A percentile compares a stretch with the other conserved stretches of the same genome.
Evolutionary conservation across 805 yeast species (phyloP).

Genomic region (Candida fluviatilis): DNA sequence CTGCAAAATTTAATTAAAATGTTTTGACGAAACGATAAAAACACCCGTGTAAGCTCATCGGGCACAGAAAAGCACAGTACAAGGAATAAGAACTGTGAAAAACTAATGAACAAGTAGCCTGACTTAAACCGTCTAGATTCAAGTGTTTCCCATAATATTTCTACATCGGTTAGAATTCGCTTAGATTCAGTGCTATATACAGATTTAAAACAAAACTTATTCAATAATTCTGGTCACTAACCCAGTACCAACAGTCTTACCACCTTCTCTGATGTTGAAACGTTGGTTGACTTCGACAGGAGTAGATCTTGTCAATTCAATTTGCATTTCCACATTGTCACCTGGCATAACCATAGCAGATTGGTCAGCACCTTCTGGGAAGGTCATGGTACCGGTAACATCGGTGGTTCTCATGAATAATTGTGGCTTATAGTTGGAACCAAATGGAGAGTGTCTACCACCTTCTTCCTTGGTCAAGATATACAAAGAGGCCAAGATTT

Average conservation of each 20-base stretch:
- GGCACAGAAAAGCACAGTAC: no score
- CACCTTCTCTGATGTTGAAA: constrained; percentile 99
- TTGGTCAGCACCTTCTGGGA: constrained; percentile 86
- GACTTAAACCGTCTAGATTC: no score
- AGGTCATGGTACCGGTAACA: constrained; percentile 83
- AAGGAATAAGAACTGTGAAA: no score
- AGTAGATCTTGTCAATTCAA: constrained; percentile 84
- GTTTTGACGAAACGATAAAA: no score
- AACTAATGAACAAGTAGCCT: no score
- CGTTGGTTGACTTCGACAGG: constrained; percentile 96
- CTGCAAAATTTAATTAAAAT: no score
- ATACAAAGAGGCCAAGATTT: constrained; percentile 90
- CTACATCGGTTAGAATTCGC: no score
- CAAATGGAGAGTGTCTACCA: constrained; percentile 98
- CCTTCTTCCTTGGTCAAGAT: constrained; percentile 96
- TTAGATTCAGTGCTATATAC: no score
- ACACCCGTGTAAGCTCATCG: no score
- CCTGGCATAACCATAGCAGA: constrained; percentile 94
- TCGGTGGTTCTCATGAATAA: constrained; percentile 94
- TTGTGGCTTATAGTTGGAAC: constrained; percentile 97
- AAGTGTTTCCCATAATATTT: no score
- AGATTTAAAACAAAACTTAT: constrained; percentile 25
- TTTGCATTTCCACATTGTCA: constrained; percentile 96
- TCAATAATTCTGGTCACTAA: constrained; percentile 88
- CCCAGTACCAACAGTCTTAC: constrained; percentile 99